Evolutionary conservation across 768 basidiomycete species (phyloP), one percentile per base, ranked within the genome.

Genomic region (Mrakia gelida): DNA sequence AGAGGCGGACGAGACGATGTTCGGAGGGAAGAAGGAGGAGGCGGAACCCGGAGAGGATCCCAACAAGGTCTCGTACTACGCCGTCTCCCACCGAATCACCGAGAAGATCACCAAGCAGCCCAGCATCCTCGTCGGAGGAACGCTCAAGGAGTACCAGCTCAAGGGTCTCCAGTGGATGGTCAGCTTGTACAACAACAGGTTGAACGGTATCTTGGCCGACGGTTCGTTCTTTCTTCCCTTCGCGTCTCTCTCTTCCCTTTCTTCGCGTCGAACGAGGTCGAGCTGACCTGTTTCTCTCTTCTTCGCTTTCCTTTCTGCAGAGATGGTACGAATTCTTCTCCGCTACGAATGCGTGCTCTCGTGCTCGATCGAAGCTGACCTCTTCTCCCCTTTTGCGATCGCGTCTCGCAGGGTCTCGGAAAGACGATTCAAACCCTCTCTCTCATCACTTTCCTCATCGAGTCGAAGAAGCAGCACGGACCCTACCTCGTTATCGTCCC

Each of bases 121-220:
- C 13, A 79, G 67, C 54, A 70, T 77, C 72, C 49, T 68, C 41
- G 49, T 74, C 59, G 75, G 71, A 45, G 95, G 95, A 67, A 93
- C 91, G 0, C 87, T 98, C 82, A 98, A 97, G 85, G 94, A 95
- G 68, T 96, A 97, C 83, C 95, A 97, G 85, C 78, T 97, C 81
- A 95, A 95, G 86, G 95, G 95, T 77, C 84, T 98, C 81, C 95
- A 96, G 85, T 98, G 95, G 94, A 96, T 97, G 95, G 95, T 98
- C 81, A 93, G 92, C 85, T 87, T 97, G 86, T 97, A 95, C 85
- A 97, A 98, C 85, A 98, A 97, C 87, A 90, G 91, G 82, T 88
- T 98, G 79, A 95, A 97, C 81, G 95, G 95, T 78, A 97, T 98
- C 80, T 85, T 97, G 63, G 95, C 95, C 79, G 95, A 98, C 75